Evolutionary conservation across 805 yeast genomes (phyloP).

Genomic region (Sugiyamaella valdiviana): DNA sequence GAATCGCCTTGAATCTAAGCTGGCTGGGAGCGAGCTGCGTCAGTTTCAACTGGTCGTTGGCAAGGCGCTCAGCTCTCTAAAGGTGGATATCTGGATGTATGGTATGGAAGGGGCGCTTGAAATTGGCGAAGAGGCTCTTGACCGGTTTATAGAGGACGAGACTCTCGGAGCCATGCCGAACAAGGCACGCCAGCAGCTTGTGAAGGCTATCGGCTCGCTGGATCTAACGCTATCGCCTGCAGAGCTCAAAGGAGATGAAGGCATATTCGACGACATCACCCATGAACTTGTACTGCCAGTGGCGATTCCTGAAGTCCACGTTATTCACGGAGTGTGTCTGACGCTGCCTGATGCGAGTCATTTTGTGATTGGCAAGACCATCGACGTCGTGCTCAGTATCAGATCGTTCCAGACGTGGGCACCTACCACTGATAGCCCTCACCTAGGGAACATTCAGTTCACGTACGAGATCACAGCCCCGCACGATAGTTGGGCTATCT

Average conservation of each 20-base stretch:
- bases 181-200: conserved; percentile 2
- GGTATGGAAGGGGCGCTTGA: background rate
- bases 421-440: conserved; percentile 8
- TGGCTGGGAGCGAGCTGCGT: background rate
- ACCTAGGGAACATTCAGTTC: conserved; percentile 30
- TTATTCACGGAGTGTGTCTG: conserved; percentile 54
- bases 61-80: background rate
- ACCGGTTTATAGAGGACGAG: conserved; percentile 6
- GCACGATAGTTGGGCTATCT: conserved; percentile 71
- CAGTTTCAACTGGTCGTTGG: background rate
- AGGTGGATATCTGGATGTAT: conserved; percentile 4
- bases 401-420: conserved; percentile 45
- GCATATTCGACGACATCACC: conserved; percentile 15
- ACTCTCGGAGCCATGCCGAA: conserved; percentile 5
- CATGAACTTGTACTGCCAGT: conserved; percentile 46
- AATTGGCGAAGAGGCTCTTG: conserved; percentile 4
- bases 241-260: conserved; percentile 8
- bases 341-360: conserved; percentile 34
- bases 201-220: conserved; percentile 5
- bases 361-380: conserved; percentile 58
- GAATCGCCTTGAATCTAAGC: background rate
- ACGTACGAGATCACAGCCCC: conserved; percentile 45
- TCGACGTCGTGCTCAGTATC: conserved; percentile 41
- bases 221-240: conserved; percentile 3
- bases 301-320: conserved; percentile 53